Evolutionary conservation across 495 filamentous ascomycete genomes (phyloP).

Genomic region (Daldinia childiae): DNA sequence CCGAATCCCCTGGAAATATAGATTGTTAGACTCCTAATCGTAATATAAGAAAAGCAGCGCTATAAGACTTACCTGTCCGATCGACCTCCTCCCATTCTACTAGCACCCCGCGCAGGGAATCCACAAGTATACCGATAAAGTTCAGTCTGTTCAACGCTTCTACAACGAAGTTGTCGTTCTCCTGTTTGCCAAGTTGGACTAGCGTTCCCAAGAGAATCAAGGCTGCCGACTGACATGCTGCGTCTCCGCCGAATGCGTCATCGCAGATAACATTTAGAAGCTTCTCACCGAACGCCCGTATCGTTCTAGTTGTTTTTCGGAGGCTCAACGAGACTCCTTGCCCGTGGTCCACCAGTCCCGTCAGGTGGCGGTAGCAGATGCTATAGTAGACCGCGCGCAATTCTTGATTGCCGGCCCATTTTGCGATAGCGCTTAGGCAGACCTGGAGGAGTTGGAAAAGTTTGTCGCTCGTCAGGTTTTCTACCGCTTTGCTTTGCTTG

Average conservation of each 20-base stretch:
- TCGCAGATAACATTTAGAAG: constrained; percentile 89
- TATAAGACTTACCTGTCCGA: constrained; percentile 45
- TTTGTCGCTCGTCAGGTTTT: constrained; percentile 85
- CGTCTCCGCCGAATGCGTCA: constrained; percentile 87
- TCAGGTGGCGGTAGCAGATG: constrained; percentile 85
- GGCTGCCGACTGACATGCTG: constrained; percentile 81
- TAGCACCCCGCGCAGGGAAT: constrained; percentile 77
- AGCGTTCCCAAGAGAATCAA: constrained; percentile 77
- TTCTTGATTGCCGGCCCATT: constrained; percentile 71
- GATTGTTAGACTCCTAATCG: constrained; percentile 35
- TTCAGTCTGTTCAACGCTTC: constrained; percentile 84
- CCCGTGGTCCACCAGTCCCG: constrained; percentile 69
- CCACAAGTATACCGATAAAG: constrained; percentile 88
- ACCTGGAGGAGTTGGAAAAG: constrained; percentile 90
- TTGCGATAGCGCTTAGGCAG: constrained; percentile 76
- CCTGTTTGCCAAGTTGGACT: constrained; percentile 71
- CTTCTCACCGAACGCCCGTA: constrained; percentile 79
- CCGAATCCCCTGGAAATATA: constrained; percentile 39
- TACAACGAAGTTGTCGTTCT: constrained; percentile 73
- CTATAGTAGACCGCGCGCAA: constrained; percentile 86
- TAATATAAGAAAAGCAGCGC: background rate
- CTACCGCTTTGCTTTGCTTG: constrained; percentile 59
- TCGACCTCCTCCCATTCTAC: constrained; percentile 61
- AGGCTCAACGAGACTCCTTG: constrained; percentile 55
- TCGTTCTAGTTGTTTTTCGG: constrained; percentile 73